Base-by-base conservation (phyloP, 2,329 filamentous ascomycete species). In the Fusarium sp. region DNA sequence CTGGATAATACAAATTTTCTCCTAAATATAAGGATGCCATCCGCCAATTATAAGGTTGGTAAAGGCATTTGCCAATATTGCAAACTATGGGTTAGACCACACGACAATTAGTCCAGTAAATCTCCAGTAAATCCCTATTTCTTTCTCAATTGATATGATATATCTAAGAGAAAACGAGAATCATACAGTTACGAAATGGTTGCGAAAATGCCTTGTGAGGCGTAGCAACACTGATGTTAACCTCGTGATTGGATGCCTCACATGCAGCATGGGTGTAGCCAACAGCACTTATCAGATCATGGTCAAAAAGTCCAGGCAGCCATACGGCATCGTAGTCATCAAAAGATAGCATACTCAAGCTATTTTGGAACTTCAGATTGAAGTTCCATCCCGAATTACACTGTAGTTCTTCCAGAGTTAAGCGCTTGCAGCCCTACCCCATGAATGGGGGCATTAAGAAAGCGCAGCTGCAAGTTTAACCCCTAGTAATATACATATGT, bases 181-280 rank as follows among this genome's bases (percentile, higher is more conserved):
- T 35, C 9, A 18, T 37, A 10, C 29, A 15, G 31, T 16, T 1
- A 12, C 10, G 21, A 4, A 48, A 18, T 31, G 21, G 21, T 31
- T 6, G 25, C 12, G 5, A 60, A 29, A 35, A 37, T 25, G 59
- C 62, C 59, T 48, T 14, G 48, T 37, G 29, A 48, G 62, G 59
- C 41, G 21, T 21, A 56, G 59, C 41, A 37, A 3, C 4, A 2
- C 10, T n/a, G 39, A 27, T 33, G 18, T 23, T 16, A 2, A 41
- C 5, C 58, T n/a, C 25, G 12, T 63, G 35, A 63, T 63, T 29
- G 54, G 37, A 48, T 48, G 27, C 45, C 45, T 48, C 27, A 0
- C 19, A 35, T 25, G 16, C 5, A 35, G 10, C 29, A 49, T 11
- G 46, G 45, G 21, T 16, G 14, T 1, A 35, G 5, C 46, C 46